Evolutionary conservation across 352 stramenopile species (phyloP).

Genomic region (Phytophthora meadii): DNA sequence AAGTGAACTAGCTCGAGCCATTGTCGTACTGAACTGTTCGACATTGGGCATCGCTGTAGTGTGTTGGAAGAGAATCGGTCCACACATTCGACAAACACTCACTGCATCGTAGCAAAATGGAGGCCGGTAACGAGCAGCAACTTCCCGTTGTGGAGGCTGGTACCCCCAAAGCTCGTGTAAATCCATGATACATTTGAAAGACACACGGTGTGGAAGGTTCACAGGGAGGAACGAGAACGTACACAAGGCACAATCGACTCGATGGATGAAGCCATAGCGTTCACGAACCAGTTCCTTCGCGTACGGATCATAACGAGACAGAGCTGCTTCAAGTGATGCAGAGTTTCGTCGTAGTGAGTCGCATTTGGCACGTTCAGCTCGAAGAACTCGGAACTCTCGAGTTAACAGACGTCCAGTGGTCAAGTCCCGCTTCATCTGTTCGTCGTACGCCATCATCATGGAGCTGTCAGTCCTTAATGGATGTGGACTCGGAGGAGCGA

Average conservation of each 20-base stretch:
- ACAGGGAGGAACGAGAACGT: conserved; percentile 57
- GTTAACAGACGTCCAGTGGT: conserved; percentile 50
- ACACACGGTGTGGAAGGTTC: conserved; percentile 76
- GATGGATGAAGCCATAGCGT: conserved; percentile 67
- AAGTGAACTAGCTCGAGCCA: conserved; percentile 23
- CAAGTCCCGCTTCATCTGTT: conserved; percentile 58
- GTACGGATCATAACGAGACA: conserved; percentile 55
- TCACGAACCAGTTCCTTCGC: conserved; percentile 57
- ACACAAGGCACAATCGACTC: conserved; percentile 70
- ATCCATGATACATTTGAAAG: conserved; percentile 83
- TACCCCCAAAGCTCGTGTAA: conserved; percentile 70
- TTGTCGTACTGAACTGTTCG: conserved; percentile 17
- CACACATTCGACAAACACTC: conserved; percentile 77
- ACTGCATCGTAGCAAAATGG: conserved; percentile 80
- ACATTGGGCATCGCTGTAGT: conserved; percentile 35
- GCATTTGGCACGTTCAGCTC: conserved; percentile 44
- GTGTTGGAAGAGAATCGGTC: conserved; percentile 68
- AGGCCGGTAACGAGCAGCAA: conserved; percentile 59
- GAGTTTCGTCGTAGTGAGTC: conserved; percentile 28
- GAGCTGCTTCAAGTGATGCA: conserved; percentile 25
- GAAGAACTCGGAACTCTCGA: conserved; percentile 58
- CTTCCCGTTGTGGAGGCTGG: conserved; percentile 48
- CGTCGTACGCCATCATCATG: conserved; percentile 45
- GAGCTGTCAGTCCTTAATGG: conserved; percentile 42
- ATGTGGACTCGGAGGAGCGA: conserved; percentile 6